Conservation (phyloP, 805 yeast genomes). For the Candida railenensis region DNA sequence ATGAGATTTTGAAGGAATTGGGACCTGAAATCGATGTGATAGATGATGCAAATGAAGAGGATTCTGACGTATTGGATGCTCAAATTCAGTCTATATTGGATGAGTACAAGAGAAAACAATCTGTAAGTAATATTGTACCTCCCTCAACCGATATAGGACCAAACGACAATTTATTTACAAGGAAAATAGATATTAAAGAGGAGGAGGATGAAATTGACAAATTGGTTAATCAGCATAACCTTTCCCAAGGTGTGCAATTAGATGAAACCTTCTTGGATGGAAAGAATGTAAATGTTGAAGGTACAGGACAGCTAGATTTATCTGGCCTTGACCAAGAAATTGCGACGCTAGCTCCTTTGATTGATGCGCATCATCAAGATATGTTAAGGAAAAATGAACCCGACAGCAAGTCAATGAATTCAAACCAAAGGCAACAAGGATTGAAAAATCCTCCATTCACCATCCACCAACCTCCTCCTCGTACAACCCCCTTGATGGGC, state of each 20-base stretch:
- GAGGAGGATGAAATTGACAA: conserved; percentile 38
- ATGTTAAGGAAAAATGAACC: conserved; percentile 9
- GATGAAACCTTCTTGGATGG: conserved; percentile 13
- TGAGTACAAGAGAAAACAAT: conserved; percentile 17
- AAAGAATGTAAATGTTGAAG: conserved; percentile 15
- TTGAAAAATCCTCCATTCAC: conserved; percentile 6
- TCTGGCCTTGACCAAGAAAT: conserved; percentile 39
- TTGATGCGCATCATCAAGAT: conserved; percentile 34
- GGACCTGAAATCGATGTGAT: conserved; percentile 32
- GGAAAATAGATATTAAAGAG: conserved; percentile 22
- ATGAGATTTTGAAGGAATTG: conserved; percentile 34
- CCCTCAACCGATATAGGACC: neutral
- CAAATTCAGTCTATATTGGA: conserved; percentile 31
- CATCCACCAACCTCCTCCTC: conserved; percentile 5
- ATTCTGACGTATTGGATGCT: conserved; percentile 27
- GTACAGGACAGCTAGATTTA: conserved; percentile 17
- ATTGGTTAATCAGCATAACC: conserved; percentile 33
- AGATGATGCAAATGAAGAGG: conserved; percentile 24
- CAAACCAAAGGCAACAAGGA: neutral
- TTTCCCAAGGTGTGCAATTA: conserved; percentile 30
- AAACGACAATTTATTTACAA: conserved; percentile 8
- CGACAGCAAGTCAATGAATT: neutral
- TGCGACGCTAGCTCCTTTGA: conserved; percentile 38
- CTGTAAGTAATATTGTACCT: conserved; percentile 1
- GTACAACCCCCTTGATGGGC: conserved; percentile 27